A percentile compares a stretch with the other conserved stretches of the same genome.
Conservation (phyloP, 1,284 basidiomycete genomes). For the Cutaneotrichosporon mucoides region DNA sequence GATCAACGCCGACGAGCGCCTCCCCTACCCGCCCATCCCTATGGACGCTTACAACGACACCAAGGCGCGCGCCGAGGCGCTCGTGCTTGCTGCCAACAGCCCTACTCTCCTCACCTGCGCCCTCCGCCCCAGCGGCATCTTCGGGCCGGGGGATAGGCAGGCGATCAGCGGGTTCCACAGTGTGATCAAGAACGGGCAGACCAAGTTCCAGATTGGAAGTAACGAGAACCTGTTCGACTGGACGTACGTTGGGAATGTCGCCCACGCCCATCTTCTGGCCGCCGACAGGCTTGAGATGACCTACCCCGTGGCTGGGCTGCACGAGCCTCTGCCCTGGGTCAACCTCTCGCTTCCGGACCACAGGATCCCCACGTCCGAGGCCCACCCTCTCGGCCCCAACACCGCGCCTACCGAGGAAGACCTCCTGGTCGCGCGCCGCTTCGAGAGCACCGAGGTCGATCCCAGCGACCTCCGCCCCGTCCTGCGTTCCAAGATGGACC, state of each 20-base stretch:
- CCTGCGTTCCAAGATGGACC: slow-evolving; percentile 58
- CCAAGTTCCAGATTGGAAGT: slow-evolving; percentile 88
- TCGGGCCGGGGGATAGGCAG: slow-evolving; percentile 92
- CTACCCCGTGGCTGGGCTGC: slow-evolving; percentile 52
- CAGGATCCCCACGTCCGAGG: slow-evolving; percentile 69
- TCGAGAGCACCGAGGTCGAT: slow-evolving; percentile 51
- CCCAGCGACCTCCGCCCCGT: slow-evolving; percentile 57
- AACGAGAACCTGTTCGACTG: slow-evolving; percentile 95
- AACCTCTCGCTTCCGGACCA: slow-evolving; percentile 59
- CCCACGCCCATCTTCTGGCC: slow-evolving; percentile 89
- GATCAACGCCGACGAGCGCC: slow-evolving; percentile 83
- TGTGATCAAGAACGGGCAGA: slow-evolving; percentile 76
- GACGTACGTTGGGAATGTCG: slow-evolving; percentile 96
- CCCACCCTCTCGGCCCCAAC: slow-evolving; percentile 75
- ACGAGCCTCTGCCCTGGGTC: slow-evolving; percentile 61
- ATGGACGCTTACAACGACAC: slow-evolving; percentile 94
- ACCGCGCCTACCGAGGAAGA: slow-evolving; percentile 57
- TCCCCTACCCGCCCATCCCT: slow-evolving; percentile 67
- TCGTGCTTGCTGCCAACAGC: slow-evolving; percentile 81
- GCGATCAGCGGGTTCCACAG: slow-evolving; percentile 74
- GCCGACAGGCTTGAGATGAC: slow-evolving; percentile 59
- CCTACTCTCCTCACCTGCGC: slow-evolving; percentile 82
- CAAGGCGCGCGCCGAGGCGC: slow-evolving; percentile 85
- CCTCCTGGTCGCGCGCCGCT: slow-evolving; percentile 59
- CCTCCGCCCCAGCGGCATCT: slow-evolving; percentile 91